phyloP scores from a whole-genome alignment of 257 asterid genomes.

The Salvia rosmarinus region DNA sequence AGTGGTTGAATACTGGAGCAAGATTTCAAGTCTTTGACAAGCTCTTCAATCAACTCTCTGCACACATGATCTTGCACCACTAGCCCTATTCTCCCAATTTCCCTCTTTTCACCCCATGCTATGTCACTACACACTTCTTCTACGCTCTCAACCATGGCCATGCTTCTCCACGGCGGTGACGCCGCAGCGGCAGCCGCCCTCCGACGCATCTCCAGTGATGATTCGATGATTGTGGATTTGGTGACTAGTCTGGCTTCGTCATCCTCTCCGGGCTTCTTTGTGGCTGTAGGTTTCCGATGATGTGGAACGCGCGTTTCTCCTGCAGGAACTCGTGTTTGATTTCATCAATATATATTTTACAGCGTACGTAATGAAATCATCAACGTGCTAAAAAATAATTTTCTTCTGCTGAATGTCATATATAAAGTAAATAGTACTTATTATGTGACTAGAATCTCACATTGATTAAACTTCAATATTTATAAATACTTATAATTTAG shows the following conservation, averaged over 20 bases:
- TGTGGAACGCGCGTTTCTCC: slow-evolving; percentile 10
- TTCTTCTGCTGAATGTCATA: too few relatives aligned
- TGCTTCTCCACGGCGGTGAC: slow-evolving; percentile 44
- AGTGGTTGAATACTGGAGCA: slow-evolving; percentile 30
- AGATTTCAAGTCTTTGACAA: slow-evolving; percentile 53
- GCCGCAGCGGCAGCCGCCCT: slow-evolving; percentile 36
- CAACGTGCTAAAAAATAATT: background rate
- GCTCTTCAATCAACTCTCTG: slow-evolving; percentile 71
- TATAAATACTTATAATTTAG: too few relatives aligned
- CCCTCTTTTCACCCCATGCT: slow-evolving; percentile 78
- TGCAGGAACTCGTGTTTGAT: background rate
- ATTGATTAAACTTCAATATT: too few relatives aligned
- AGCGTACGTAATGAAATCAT: background rate
- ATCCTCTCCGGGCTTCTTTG: slow-evolving; percentile 52
- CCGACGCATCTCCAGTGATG: slow-evolving; percentile 41
- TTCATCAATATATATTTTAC: background rate
- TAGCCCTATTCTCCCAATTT: slow-evolving; percentile 61
- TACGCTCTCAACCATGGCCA: slow-evolving; percentile 67
- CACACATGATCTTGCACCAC: slow-evolving; percentile 66
- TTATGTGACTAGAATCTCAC: too few relatives aligned
- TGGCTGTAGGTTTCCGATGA: slow-evolving; percentile 35
- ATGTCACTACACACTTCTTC: slow-evolving; percentile 78
- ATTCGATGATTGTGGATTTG: slow-evolving; percentile 36
- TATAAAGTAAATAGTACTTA: too few relatives aligned
- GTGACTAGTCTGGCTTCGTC: slow-evolving; percentile 36